Base-by-base conservation (phyloP, 2,329 filamentous ascomycete species). In the Sarocladiaceae sp. region DNA sequence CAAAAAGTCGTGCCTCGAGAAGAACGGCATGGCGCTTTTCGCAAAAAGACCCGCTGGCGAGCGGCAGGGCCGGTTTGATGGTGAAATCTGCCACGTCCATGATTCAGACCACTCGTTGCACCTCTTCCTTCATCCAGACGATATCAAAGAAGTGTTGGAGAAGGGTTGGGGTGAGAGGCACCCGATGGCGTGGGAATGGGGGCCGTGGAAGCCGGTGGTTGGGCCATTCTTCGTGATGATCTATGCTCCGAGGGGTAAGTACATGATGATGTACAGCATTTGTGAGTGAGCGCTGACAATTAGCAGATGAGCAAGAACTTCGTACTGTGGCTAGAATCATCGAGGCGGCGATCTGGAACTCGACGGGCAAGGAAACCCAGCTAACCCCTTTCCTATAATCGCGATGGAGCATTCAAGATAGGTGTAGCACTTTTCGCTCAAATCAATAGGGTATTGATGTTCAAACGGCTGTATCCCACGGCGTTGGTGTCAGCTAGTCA, bases 71-170 rank as follows among this genome's bases (percentile, higher is more conserved):
- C 86, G 80, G 10, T 88, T 83, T 53, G 78, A 83, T 52, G 87
- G 87, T n/a, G 88, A 94, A 64, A 76, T 94, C 33, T 85, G 80
- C 54, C 88, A 95, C 60, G 78, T 88, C 10, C 88, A 94, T 62
- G 77, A 82, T 40, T 81, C 74, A 19, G 88, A 93, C 52, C 78
- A 83, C 48, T 85, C 80, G 3, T 70, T 93, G 73, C 88, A 94
- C 62, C 70, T 93, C 65, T 86, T 80, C 40, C 71, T 95, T 43
- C 87, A 93, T 56, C 86, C 87, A 0, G 76, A 83, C 33, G 88
- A 94, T 58, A 85, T 85, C 43, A 78, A 73, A 53, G 69, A 83
- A 43, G 74, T 93, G 15, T 65, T 95, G 19, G 74, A 82, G 52
- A 80, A 79, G 49, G 85, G 87, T 2, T 94, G 88, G 88, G 89